Base-by-base conservation (phyloP, 1,284 basidiomycete genomes). In the Violaceomyces palustris region DNA sequence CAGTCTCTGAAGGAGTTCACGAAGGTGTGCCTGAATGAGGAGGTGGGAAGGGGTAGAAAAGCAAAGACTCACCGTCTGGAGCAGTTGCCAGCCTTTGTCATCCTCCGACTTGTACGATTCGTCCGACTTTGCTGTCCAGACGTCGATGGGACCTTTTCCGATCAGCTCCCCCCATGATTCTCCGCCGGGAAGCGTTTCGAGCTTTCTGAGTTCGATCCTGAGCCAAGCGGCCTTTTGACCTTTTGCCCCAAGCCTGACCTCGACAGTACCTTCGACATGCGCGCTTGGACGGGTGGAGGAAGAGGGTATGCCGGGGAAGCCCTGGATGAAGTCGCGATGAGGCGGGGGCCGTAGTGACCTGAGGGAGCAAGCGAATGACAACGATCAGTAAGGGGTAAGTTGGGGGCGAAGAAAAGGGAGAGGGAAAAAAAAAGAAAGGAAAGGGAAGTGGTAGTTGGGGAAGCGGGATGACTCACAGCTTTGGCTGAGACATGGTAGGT, bases 91-190 rank as follows among this genome's bases (percentile, higher is more conserved):
- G 14, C 51, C 50, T 23, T 51, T 61, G 14, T 61, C 62, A 18
- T 47, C 43, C 11, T 56, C 60, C 1, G 44, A 38, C 40, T 62
- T 59, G 46, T 51, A 38, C 27, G 46, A 37, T 18, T 47, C 52
- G 17, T 49, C 40, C 35, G 45, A 45, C 19, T 42, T 39, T 17
- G 66, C 68, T 3, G 42, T 43, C 67, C 67, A 72, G 10, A 70
- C 64, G 19, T 67, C 67, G 33, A 67, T 62, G 14, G 69, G 69
- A 8, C 65, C 69, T 36, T 41, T 41, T 2, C 69, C 69, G 33
- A 72, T 71, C 14, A 71, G 55, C 36, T 72, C 69, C 1, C 61
- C 67, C 68, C 68, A 72, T 36, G 57, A 60, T 41, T 71, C 67
- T 12, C 68, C 68, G 8, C 57, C 53, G 5, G 69, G 61, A 1